Percentiles rank a stretch among this genome's conserved stretches.
Evolutionary conservation across 2,329 filamentous ascomycete genomes (phyloP).

Genomic region (Fusarium illudens): DNA sequence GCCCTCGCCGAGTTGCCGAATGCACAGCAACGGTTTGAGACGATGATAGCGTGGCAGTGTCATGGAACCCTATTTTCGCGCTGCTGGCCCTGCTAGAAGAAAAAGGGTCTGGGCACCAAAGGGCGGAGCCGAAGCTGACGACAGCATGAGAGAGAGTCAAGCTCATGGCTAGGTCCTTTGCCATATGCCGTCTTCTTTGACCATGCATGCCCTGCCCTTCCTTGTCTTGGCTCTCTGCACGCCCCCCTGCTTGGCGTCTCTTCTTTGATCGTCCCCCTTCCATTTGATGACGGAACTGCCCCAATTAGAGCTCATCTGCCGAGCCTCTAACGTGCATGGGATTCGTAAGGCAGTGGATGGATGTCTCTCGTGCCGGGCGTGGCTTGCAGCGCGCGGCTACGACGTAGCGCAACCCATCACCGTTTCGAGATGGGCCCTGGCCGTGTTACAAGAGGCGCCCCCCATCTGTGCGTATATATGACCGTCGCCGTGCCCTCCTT

Average conservation of each 20-base stretch:
- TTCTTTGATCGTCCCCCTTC: not conserved
- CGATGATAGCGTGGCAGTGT: conserved; percentile 19
- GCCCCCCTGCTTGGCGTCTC: conserved; percentile 2
- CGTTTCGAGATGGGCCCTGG: conserved; percentile 18
- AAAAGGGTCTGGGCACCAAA: conserved; percentile 10
- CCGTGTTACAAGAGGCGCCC: conserved; percentile 8
- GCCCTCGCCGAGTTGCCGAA: not conserved
- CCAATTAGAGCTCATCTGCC: conserved; percentile 21
- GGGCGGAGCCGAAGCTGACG: conserved; percentile 24
- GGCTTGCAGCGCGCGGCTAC: conserved; percentile 22
- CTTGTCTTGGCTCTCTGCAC: not conserved
- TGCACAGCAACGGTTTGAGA: conserved; percentile 4
- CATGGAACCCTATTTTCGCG: conserved; percentile 27
- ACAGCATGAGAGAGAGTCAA: not conserved
- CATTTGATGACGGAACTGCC: conserved; percentile 21
- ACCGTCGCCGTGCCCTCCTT: conserved; percentile 7
- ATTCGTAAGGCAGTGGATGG: conserved; percentile 12
- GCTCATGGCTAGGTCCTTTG: not conserved
- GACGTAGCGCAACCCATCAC: conserved; percentile 6
- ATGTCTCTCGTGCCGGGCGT: conserved; percentile 6
- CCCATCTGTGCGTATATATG: conserved; percentile 31
- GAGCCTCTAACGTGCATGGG: conserved; percentile 9
- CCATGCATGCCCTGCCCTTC: not conserved
- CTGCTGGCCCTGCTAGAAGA: not conserved
- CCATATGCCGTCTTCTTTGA: not conserved